A percentile compares a stretch with the other conserved stretches of the same genome.
Evolutionary conservation across 306 rosid genomes (phyloP).

Genomic region (Gillenia trifoliata): DNA sequence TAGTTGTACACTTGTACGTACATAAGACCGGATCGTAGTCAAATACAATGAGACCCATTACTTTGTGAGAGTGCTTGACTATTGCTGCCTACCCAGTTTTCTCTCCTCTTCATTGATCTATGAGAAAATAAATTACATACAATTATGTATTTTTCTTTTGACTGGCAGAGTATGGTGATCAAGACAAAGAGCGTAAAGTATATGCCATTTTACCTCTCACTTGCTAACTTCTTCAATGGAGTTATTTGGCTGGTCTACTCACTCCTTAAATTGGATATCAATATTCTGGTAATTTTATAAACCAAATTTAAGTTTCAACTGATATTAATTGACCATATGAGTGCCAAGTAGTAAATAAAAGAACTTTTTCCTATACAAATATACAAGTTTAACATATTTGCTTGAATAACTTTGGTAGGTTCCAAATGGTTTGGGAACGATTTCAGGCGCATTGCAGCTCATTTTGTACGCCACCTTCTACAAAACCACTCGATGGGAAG

Average conservation of each 20-base stretch:
- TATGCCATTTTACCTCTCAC: constrained; percentile 77
- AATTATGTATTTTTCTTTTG: background rate
- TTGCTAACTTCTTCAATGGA: constrained; percentile 58
- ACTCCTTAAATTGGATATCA: constrained; percentile 53
- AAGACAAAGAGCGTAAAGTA: constrained; percentile 76
- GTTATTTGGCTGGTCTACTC: constrained; percentile 52
- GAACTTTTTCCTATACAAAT: background rate
- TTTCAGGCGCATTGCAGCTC: constrained; percentile 59
- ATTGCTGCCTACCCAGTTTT: background rate
- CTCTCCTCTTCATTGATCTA: background rate
- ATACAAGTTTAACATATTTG: background rate
- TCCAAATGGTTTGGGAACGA: constrained; percentile 60
- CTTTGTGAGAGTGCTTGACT: too few species aligned
- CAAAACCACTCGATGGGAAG: constrained; percentile 43
- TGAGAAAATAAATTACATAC: background rate
- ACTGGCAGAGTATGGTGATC: constrained; percentile 52
- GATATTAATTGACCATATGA: background rate
- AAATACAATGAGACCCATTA: too few species aligned
- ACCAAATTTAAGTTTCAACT: background rate
- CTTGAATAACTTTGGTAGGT: constrained; percentile 4
- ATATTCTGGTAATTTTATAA: constrained; percentile 43
- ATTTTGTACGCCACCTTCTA: constrained; percentile 52
- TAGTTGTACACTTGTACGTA: too few species aligned
- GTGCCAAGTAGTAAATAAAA: background rate
- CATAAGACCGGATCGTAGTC: background rate